These are phyloP conservation scores for Asclepias syriaca DNA, from an alignment of 257 asterid genomes.

Conservation along the genomic window DNA sequence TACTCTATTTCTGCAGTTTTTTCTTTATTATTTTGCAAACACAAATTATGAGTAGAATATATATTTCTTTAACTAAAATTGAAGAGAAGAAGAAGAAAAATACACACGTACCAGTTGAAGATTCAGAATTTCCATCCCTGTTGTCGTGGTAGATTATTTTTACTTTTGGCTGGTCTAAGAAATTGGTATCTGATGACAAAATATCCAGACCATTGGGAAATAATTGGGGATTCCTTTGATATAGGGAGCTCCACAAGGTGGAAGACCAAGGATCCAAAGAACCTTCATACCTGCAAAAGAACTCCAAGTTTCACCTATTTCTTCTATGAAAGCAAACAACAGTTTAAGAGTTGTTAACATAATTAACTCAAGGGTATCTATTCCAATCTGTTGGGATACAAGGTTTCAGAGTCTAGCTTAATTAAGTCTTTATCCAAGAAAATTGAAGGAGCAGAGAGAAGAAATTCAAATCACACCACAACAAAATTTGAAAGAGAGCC, in stretches of 20 bases:
- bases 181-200: slow-evolving; percentile 34
- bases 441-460: not conserved
- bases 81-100: not conserved
- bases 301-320: not conserved
- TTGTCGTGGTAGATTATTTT: slow-evolving; percentile 51
- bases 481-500: not conserved
- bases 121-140: slow-evolving; percentile 31
- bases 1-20: not conserved
- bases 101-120: slow-evolving; percentile 49
- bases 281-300: slow-evolving; percentile 78
- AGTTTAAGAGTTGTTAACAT: not conserved
- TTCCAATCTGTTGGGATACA: too few species aligned
- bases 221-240: slow-evolving; percentile 41
- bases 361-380: too few species aligned
- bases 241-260: slow-evolving; percentile 63
- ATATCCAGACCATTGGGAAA: slow-evolving; percentile 65
- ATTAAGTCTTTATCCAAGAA: too few species aligned
- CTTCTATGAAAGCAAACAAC: not conserved
- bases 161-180: slow-evolving; percentile 69
- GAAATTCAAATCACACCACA: not conserved
- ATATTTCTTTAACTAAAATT: not conserved
- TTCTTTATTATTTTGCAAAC: too few species aligned
- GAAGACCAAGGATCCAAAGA: slow-evolving; percentile 95
- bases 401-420: too few species aligned
- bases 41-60: not conserved